These are phyloP conservation scores for Trametes sanguinea DNA, from an alignment of 768 basidiomycete species.

Conservation along the genomic window DNA sequence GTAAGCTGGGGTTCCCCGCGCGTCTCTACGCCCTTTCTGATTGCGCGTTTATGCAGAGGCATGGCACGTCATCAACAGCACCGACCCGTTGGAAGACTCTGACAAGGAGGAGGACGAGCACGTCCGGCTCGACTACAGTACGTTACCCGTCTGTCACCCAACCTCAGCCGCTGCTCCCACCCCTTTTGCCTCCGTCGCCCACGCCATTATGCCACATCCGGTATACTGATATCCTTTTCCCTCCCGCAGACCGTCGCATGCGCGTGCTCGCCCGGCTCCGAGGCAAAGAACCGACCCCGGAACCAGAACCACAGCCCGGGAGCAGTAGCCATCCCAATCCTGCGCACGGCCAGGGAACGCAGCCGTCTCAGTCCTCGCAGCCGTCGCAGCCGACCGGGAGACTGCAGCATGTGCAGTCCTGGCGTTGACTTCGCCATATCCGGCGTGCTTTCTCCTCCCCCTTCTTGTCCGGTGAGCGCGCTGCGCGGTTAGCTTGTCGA, in stretches of 20 bases:
- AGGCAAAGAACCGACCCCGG: constrained; percentile 52
- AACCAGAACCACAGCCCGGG: constrained; percentile 30
- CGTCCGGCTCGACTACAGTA: constrained; percentile 65
- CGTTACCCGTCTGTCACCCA: constrained; percentile 29
- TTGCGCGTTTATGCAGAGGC: constrained; percentile 52
- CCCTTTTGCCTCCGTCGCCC: neutral
- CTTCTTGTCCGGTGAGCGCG: constrained; percentile 5
- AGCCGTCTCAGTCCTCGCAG: neutral
- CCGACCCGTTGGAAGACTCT: constrained; percentile 70
- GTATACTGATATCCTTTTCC: constrained; percentile 20
- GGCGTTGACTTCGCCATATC: constrained; percentile 20
- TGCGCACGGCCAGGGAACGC: no score
- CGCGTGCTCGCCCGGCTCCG: constrained; percentile 53
- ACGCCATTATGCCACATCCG: neutral
- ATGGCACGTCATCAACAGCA: constrained; percentile 63
- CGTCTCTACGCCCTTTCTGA: neutral
- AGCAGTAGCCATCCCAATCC: constrained; percentile 1
- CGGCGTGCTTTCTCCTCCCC: neutral
- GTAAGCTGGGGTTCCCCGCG: constrained; percentile 30
- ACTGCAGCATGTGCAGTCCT: constrained; percentile 32
- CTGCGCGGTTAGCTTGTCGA: neutral
- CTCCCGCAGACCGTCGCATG: constrained; percentile 32
- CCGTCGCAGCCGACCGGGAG: constrained; percentile 24
- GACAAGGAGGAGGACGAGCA: constrained; percentile 75
- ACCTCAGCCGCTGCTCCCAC: neutral